phyloP scores from a whole-genome alignment of 2,329 filamentous ascomycete species.

The Aureobasidium sp. region DNA sequence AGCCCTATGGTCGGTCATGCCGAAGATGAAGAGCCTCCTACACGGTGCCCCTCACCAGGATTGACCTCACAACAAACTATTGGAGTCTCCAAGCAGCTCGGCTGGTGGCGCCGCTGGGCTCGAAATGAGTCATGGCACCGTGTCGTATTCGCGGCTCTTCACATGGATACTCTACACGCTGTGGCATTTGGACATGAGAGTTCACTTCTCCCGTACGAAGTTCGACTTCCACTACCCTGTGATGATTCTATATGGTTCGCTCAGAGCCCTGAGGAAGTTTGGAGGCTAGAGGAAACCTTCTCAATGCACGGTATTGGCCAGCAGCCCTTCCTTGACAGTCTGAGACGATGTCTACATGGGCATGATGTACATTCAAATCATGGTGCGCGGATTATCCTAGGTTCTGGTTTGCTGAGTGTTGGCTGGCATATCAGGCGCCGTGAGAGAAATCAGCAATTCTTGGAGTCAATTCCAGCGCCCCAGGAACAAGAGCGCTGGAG shows the following conservation, averaged over 20 bases:
- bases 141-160: conserved; percentile 83
- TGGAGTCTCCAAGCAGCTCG: conserved; percentile 28
- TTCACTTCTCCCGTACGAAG: conserved; percentile 92
- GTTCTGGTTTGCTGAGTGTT: conserved; percentile 84
- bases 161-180: conserved; percentile 87
- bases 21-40: conserved; percentile 61
- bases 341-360: conserved; percentile 78
- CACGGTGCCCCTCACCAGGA: not conserved
- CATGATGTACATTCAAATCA: conserved; percentile 80
- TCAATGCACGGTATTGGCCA: conserved; percentile 74
- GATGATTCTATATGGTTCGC: conserved; percentile 88
- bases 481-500: conserved; percentile 89
- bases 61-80: not conserved
- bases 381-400: conserved; percentile 82
- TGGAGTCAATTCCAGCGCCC: conserved; percentile 70
- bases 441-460: conserved; percentile 81
- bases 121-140: conserved; percentile 81
- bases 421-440: conserved; percentile 96
- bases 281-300: conserved; percentile 70
- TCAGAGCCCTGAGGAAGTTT: conserved; percentile 75
- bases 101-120: conserved; percentile 93
- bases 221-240: conserved; percentile 81
- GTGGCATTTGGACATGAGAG: conserved; percentile 96
- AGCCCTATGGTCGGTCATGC: conserved; percentile 81
- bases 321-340: conserved; percentile 77